Evolutionary conservation across 2,329 filamentous ascomycete species (phyloP), one percentile per base, ranked within the genome.

Genomic region (Zymoseptoria brevis): DNA sequence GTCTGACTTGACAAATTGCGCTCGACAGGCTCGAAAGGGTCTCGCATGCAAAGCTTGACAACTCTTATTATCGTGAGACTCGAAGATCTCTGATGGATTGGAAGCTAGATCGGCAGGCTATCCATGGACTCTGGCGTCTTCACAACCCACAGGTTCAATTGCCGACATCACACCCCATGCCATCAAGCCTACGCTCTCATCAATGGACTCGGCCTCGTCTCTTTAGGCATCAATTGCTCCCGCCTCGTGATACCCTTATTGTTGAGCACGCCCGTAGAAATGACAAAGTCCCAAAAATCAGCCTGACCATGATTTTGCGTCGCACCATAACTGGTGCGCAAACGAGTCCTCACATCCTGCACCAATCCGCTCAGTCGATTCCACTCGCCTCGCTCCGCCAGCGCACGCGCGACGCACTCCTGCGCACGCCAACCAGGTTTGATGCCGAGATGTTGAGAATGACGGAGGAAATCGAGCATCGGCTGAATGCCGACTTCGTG

Each of bases 401-500:
- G 67, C 22, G 75, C 74, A 9, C 66, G 57, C 8, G 78, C 69
- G 4, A 77, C 72, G 8, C 64, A 64, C 8, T 66, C 63, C 54
- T 80, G 67, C 3, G 77, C 75, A 9, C 54, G 54, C 75, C 75
- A 81, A 4, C 74, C 71, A 0, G 77, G 77, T 11, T 72, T 66
- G 60, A 74, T 75, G 8, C 76, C 74, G 13, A 74, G 69, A 29
- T 64, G 69, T 1, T 69, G 66, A 72, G 78, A 75, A 29, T 68
- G 68, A 51, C 53, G 66, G 29, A 80, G 67, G 51, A 78, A 74
- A 5, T 67, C 67, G 67, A 79, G 74, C 72, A 76, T 75, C 51
- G 72, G 76, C 35, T 71, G 71, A 0, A 79, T 73, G 59, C 86
- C 79, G 52, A 81, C 81, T 8, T 76, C 73, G 48, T 59, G 58